Conservation (phyloP, 192 early-diverging fungal genomes). For the Coemansia sp. region DNA sequence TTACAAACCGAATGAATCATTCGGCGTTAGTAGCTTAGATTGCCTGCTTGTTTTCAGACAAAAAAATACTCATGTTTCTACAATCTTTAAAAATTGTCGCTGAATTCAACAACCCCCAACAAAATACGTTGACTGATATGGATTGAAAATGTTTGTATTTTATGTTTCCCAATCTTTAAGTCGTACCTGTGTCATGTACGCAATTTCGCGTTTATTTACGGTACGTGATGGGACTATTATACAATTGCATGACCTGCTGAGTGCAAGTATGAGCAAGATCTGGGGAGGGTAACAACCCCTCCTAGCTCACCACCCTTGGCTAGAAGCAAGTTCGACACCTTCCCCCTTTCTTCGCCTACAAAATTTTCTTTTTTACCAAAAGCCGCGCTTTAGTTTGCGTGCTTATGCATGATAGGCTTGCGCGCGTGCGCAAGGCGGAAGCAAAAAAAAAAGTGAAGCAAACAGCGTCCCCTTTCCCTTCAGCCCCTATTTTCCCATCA, state of each 20-base stretch:
- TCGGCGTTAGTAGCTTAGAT: too few species aligned
- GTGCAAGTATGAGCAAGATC: not conserved
- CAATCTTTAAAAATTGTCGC: too few species aligned
- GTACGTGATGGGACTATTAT: not conserved
- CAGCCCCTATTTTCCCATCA: constrained; percentile 8
- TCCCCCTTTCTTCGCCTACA: constrained; percentile 8
- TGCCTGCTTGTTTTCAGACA: too few species aligned
- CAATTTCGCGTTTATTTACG: too few species aligned
- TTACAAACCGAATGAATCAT: too few species aligned
- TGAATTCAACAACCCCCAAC: too few species aligned
- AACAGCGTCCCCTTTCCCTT: constrained; percentile 3
- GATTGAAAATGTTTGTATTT: too few species aligned
- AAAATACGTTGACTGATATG: too few species aligned
- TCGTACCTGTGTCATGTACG: too few species aligned
- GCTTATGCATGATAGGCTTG: constrained; percentile 15
- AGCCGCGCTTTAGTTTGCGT: constrained; percentile 8
- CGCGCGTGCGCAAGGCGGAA: constrained; percentile 24
- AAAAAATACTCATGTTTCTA: too few species aligned
- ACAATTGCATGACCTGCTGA: constrained; percentile 1
- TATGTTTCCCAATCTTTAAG: too few species aligned
- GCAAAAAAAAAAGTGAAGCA: constrained; percentile 4
- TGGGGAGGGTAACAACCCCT: constrained; percentile 28
- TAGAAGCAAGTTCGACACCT: constrained; percentile 18
- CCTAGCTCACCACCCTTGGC: constrained; percentile 21
- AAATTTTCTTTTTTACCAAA: constrained; percentile 1